A percentile compares a stretch with the other conserved stretches of the same genome.
Evolutionary conservation across 192 early-diverging fungal genomes (phyloP).

Genomic region (Spizellomyces sp.): DNA sequence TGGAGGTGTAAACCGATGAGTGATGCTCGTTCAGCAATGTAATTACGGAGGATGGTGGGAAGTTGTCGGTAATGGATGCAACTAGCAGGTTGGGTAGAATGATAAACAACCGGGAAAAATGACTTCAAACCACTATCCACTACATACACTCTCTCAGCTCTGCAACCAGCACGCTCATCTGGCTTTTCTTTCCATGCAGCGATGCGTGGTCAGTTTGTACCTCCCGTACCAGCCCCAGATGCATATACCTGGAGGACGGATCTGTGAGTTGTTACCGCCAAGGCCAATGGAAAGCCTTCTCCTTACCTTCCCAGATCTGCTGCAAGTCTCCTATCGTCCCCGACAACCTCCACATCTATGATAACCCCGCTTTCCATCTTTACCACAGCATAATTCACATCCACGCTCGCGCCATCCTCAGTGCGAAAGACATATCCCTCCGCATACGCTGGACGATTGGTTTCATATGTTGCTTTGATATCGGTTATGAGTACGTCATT

Average conservation of each 20-base stretch:
- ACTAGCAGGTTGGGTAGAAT: too few relatives aligned
- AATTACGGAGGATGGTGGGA: too few relatives aligned
- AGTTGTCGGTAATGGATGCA: too few relatives aligned
- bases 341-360: constrained; percentile 33
- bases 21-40: too few relatives aligned
- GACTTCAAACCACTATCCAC: too few relatives aligned
- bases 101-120: too few relatives aligned
- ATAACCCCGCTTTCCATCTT: constrained; percentile 17
- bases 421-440: background rate
- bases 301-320: background rate
- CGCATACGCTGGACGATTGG: background rate
- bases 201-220: too few relatives aligned
- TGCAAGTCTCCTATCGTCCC: constrained; percentile 26
- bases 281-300: too few relatives aligned
- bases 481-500: constrained; percentile 40
- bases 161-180: constrained; percentile 25
- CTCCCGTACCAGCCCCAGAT: too few relatives aligned
- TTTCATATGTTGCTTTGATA: constrained; percentile 34
- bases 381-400: constrained; percentile 8
- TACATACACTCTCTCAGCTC: constrained; percentile 42
- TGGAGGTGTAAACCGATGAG: too few relatives aligned
- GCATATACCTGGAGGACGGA: too few relatives aligned
- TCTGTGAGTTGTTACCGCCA: too few relatives aligned
- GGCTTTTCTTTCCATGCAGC: constrained; percentile 24
- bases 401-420: background rate